A percentile compares a stretch with the other conserved stretches of the same genome.
Evolutionary conservation across 805 yeast genomes (phyloP).

Genomic region (Millerozyma miso): DNA sequence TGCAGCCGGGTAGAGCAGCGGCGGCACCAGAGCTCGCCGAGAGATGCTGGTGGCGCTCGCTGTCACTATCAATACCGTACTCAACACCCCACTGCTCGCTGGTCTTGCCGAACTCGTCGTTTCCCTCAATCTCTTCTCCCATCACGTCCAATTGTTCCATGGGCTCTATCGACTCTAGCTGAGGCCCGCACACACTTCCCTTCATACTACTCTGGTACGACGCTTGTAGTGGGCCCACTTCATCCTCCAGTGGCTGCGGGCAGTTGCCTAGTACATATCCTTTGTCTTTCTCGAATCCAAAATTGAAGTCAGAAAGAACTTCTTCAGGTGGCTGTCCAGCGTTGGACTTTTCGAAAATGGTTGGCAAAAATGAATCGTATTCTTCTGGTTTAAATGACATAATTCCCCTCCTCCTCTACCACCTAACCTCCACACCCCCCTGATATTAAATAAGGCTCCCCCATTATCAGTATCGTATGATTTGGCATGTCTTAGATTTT

Average conservation of each 20-base stretch:
- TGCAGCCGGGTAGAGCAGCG: not conserved
- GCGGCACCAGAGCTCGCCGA: not conserved
- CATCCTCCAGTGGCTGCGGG: not conserved
- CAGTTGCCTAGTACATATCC: not conserved
- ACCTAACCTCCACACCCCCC: not conserved
- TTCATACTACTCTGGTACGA: not conserved
- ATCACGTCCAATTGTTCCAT: not conserved
- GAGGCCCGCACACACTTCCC: not conserved
- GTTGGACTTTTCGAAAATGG: conserved; percentile 17
- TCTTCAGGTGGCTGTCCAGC: conserved; percentile 4
- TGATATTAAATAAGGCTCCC: not conserved
- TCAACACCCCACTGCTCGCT: not conserved
- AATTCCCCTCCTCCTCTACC: not conserved
- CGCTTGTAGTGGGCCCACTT: not conserved
- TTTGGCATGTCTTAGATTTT: not conserved
- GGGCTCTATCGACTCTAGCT: not conserved
- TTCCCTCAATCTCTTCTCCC: not conserved
- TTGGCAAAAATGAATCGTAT: conserved; percentile 23
- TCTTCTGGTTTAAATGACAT: conserved; percentile 29
- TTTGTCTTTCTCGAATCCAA: conserved; percentile 9
- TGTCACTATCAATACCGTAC: not conserved
- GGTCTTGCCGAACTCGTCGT: not conserved
- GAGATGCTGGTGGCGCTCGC: not conserved
- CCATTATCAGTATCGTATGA: not conserved
- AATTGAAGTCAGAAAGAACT: conserved; percentile 22